Evolutionary conservation across 176 grass and related monocot genomes (phyloP), one percentile per base, ranked within the genome.

Genomic region (Cocos nucifera): DNA sequence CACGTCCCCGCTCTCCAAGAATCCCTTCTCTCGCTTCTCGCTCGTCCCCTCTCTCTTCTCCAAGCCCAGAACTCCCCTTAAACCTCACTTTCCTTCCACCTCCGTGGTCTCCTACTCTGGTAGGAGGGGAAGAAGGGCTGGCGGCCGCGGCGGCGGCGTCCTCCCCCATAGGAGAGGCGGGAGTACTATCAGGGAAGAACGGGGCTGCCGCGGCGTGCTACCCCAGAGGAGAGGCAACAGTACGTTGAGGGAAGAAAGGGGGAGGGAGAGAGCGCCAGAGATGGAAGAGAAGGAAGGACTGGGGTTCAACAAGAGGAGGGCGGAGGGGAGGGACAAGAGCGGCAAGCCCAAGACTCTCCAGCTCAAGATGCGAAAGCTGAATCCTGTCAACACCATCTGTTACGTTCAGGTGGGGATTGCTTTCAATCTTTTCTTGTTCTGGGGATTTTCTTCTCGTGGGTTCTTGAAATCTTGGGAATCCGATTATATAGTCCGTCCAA

Each of bases 371-470:
- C 83, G 92, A 23, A 96, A 71, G 84, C 77, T 87, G 56, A 96
- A 96, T 73, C 92, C 92, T 68, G 67, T 96, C 73, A 96, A 76
- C 69, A 96, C 92, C 48, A 90, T 80, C 19, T 90, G 83, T 58
- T 90, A 90, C 67, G 83, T 90, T 50, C 92, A 96, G 92, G 92
- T 96, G 59, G 32, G 74, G 12, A 3, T 19, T 12, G 26, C 16
- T 29, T 21, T 32, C 9, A 6, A 53, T 22, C 24, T 72, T 12
- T 2, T 49, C 22, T 21, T 58, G 17, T 51, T 52, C n/a, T 8
- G 17, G 17, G 30, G 27, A 1, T 19, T 58, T 9, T 69, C 44
- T 63, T 63, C 12, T 66, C 21, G 39, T 39, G 23, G 30, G 22
- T 39, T 55, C 58, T 53, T 20, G 44, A 35, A 48, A 35, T 44